These are phyloP conservation scores for Hanseniaspora lindneri DNA, from an alignment of 805 yeast species.

Conservation along the genomic window DNA sequence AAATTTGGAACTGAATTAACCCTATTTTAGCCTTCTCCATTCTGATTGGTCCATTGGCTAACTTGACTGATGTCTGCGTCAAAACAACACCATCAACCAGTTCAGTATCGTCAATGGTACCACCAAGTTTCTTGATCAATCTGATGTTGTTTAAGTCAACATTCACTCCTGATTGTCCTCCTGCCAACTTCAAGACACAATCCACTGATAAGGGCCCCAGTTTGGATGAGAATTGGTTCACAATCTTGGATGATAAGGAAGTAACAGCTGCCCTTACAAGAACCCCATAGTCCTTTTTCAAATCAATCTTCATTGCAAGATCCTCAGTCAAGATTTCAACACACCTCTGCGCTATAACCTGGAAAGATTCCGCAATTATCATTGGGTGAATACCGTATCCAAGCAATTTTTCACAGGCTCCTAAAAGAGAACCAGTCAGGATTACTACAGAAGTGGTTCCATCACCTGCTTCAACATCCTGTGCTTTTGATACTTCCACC, in stretches of 20 bases:
- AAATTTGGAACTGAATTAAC: constrained; percentile 81
- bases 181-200: constrained; percentile 68
- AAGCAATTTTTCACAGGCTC: constrained; percentile 86
- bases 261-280: constrained; percentile 88
- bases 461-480: constrained; percentile 98
- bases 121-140: constrained; percentile 86
- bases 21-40: constrained; percentile 89
- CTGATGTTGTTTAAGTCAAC: constrained; percentile 85
- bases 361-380: constrained; percentile 84
- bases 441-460: constrained; percentile 98
- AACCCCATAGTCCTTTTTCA: constrained; percentile 61
- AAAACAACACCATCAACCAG: constrained; percentile 86
- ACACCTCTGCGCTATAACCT: constrained; percentile 72
- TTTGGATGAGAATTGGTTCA: constrained; percentile 75
- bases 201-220: constrained; percentile 92
- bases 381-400: constrained; percentile 93
- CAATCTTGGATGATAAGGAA: constrained; percentile 87
- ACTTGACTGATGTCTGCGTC: constrained; percentile 77
- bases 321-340: constrained; percentile 61
- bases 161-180: constrained; percentile 34
- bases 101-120: constrained; percentile 94
- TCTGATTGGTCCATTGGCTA: constrained; percentile 91
- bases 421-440: constrained; percentile 82
- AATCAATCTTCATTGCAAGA: constrained; percentile 72
- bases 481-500: constrained; percentile 96